Conservation (phyloP, 1,284 basidiomycete species). For the Heliocybe sulcata region DNA sequence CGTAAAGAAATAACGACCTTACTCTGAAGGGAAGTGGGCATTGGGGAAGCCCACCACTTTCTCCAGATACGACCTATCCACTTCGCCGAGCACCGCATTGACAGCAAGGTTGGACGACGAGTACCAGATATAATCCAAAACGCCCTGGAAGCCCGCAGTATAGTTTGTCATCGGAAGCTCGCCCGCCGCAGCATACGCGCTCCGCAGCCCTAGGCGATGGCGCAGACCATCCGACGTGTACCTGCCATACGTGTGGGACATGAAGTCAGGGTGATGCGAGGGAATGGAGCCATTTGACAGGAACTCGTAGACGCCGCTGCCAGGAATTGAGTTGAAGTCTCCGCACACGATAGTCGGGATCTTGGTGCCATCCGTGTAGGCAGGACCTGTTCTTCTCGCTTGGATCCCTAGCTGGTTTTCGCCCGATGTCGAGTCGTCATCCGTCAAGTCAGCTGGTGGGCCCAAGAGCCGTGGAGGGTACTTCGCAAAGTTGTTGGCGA, state of each 20-base stretch:
- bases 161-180: conserved; percentile 87
- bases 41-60: conserved; percentile 97
- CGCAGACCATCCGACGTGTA: conserved; percentile 89
- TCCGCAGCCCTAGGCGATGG: conserved; percentile 80
- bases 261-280: conserved; percentile 86
- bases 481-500: conserved; percentile 78
- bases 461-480: conserved; percentile 61
- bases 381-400: conserved; percentile 32
- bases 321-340: conserved; percentile 90
- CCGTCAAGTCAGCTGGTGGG: conserved; percentile 25
- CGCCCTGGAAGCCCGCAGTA: conserved; percentile 79
- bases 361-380: conserved; percentile 77
- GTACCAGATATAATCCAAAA: conserved; percentile 95
- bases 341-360: conserved; percentile 91
- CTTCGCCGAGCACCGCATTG: conserved; percentile 83
- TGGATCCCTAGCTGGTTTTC: conserved; percentile 9
- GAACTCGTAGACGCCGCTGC: conserved; percentile 91
- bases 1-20: conserved; percentile 24
- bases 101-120: conserved; percentile 74
- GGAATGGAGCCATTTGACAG: conserved; percentile 68
- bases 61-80: conserved; percentile 82
- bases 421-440: conserved; percentile 13
- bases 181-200: conserved; percentile 66
- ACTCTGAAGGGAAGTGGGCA: conserved; percentile 94
- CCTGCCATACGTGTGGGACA: conserved; percentile 85